Conservation (phyloP, 257 asterid species). For the Solanum acaule region DNA sequence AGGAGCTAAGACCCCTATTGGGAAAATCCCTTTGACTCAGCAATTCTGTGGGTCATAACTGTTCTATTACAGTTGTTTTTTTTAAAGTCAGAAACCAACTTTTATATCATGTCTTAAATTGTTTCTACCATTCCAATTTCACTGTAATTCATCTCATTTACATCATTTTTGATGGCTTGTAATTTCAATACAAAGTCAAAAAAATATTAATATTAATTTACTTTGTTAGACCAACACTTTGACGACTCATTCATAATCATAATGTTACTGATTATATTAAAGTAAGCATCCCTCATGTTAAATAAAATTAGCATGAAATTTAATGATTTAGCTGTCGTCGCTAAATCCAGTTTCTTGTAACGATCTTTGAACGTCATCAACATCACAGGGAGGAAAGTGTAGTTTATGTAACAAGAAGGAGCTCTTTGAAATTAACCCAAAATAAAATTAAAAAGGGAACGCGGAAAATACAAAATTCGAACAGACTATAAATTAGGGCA, state of each 20-base stretch:
- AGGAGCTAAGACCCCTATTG: background rate
- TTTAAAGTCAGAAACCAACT: background rate
- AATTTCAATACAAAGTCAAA: background rate
- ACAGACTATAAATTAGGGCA: background rate
- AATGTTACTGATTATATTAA: background rate
- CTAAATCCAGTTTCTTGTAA: background rate
- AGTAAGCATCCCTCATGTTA: background rate
- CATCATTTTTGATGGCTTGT: background rate
- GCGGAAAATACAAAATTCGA: background rate
- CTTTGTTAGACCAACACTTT: background rate
- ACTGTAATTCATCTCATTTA: background rate
- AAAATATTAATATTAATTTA: background rate
- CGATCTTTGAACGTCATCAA: background rate
- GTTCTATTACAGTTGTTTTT: background rate
- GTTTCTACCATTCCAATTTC: background rate
- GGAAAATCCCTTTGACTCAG: background rate
- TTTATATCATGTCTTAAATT: background rate
- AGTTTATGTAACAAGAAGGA: background rate
- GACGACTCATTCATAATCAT: background rate
- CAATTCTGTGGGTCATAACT: background rate
- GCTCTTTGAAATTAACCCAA: background rate
- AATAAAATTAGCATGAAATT: background rate
- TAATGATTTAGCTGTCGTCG: background rate
- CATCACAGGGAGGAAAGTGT: background rate
- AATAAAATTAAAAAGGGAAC: background rate